These are phyloP conservation scores for Marasmius fiardii DNA, from an alignment of 1,284 basidiomycete species.

Conservation along the genomic window DNA sequence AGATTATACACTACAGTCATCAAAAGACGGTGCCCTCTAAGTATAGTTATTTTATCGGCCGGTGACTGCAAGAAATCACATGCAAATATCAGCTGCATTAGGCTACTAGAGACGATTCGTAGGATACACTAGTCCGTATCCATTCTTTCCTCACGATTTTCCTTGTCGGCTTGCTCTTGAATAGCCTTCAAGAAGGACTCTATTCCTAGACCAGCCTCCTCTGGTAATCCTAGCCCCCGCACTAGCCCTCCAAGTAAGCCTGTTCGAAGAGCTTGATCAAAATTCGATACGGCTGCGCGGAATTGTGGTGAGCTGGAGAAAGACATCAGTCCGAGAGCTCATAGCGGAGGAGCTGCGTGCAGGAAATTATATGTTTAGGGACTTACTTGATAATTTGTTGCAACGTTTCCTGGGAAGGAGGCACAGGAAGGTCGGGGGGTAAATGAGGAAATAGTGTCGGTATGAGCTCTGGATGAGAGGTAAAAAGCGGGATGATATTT, in stretches of 20 bases:
- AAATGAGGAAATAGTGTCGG: conserved; percentile 72
- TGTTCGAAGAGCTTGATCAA: conserved; percentile 76
- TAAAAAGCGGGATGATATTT: conserved; percentile 66
- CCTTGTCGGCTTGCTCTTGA: conserved; percentile 65
- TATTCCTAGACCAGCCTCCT: conserved; percentile 72
- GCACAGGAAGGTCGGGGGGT: conserved; percentile 66
- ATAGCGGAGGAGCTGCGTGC: no score
- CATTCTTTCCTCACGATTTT: conserved; percentile 48
- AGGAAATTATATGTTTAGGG: no score
- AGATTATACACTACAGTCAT: no score
- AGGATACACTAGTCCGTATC: conserved; percentile 45
- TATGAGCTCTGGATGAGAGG: conserved; percentile 61
- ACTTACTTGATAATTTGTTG: conserved; percentile 42
- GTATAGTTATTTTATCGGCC: no score
- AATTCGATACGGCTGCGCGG: conserved; percentile 57
- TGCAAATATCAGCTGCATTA: no score
- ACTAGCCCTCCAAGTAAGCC: conserved; percentile 71
- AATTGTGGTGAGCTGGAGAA: conserved; percentile 47
- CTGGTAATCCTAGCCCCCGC: conserved; percentile 69
- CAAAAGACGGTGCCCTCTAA: no score
- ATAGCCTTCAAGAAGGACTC: conserved; percentile 72
- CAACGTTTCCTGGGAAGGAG: conserved; percentile 62
- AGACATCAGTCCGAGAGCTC: background rate
- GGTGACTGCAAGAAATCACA: no score
- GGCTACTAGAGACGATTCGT: no score